These are phyloP conservation scores for Solanum neorickii DNA, from an alignment of 257 asterid genomes.

Conservation along the genomic window DNA sequence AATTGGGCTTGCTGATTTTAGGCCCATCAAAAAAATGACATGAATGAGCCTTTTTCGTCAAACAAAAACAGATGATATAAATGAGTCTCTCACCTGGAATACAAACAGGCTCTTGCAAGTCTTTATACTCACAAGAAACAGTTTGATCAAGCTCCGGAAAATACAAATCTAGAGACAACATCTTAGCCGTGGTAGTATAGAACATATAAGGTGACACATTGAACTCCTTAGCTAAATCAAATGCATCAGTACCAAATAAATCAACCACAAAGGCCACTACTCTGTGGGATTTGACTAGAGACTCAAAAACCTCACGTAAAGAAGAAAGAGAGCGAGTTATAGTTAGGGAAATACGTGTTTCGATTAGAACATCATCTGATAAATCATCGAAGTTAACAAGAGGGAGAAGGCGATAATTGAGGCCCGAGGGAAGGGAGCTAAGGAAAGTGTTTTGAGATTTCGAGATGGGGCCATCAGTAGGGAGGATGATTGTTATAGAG, in stretches of 20 bases:
- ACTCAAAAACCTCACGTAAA: not conserved
- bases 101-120: not conserved
- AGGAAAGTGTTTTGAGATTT: slow-evolving; percentile 33
- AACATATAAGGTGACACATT: slow-evolving; percentile 3
- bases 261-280: slow-evolving; percentile 10
- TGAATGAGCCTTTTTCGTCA: too few species aligned
- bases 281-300: not conserved
- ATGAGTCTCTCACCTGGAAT: not conserved
- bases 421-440: slow-evolving; percentile 27
- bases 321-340: not conserved
- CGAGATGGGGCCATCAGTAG: slow-evolving; percentile 40
- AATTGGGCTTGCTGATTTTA: too few species aligned
- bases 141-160: slow-evolving; percentile 4
- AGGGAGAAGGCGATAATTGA: slow-evolving; percentile 36
- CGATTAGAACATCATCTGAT: slow-evolving; percentile 20
- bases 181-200: slow-evolving; percentile 1
- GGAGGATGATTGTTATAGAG: slow-evolving; percentile 42
- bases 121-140: not conserved
- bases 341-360: not conserved
- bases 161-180: slow-evolving; percentile 1
- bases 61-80: too few species aligned
- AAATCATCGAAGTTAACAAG: slow-evolving; percentile 35
- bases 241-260: slow-evolving; percentile 10
- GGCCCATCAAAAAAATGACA: too few species aligned
- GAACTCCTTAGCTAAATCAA: slow-evolving; percentile 12